Evolutionary conservation across 1,139 yeast genomes (phyloP).

Genomic region (Scheffersomyces illinoinensis): DNA sequence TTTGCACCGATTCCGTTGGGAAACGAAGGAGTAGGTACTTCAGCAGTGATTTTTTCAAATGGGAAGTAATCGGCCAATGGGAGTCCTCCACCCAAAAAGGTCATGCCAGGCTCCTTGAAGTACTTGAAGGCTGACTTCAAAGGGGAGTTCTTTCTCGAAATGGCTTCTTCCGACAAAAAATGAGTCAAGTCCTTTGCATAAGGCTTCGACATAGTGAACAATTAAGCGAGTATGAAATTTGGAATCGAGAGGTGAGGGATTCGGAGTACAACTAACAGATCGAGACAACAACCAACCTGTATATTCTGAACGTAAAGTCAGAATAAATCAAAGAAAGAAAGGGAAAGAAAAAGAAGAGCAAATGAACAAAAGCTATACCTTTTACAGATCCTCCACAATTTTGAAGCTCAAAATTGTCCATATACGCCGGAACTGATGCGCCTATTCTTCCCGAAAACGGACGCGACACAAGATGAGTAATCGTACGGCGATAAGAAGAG

Average conservation of each 20-base stretch:
- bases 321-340: neutral
- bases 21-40: constrained; percentile 78
- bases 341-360: neutral
- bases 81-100: constrained; percentile 93
- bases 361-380: too few relatives aligned
- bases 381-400: neutral
- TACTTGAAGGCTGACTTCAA: constrained; percentile 83
- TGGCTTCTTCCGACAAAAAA: constrained; percentile 76
- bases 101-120: constrained; percentile 70
- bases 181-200: constrained; percentile 70
- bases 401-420: neutral
- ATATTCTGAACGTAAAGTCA: neutral
- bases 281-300: neutral
- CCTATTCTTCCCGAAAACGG: neutral
- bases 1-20: constrained; percentile 71
- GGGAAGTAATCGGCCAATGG: constrained; percentile 93
- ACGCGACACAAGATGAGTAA: neutral
- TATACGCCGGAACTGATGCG: neutral
- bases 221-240: neutral
- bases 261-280: neutral
- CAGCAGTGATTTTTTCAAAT: constrained; percentile 70
- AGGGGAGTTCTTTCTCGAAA: constrained; percentile 73
- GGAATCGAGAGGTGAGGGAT: neutral
- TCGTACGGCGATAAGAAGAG: neutral
- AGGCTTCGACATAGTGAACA: constrained; percentile 14